These are phyloP conservation scores for Backusella parvicylindrica DNA, from an alignment of 192 early-diverging fungal species.

Conservation along the genomic window DNA sequence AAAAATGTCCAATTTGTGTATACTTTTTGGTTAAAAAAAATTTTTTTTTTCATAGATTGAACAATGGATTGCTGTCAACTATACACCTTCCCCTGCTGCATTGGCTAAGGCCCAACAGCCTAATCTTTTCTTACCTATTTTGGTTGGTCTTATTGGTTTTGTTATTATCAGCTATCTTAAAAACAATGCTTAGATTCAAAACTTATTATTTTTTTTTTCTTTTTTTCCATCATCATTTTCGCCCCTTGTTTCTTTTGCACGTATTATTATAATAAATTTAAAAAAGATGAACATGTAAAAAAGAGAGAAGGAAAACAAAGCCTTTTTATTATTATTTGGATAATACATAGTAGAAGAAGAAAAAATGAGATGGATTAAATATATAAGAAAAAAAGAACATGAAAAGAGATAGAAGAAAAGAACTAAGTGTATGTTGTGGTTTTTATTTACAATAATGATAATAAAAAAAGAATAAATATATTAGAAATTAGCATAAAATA, in stretches of 20 bases:
- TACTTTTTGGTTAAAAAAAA: no score
- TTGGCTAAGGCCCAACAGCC: background rate
- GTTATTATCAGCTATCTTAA: background rate
- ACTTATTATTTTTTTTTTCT: background rate
- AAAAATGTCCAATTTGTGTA: no score
- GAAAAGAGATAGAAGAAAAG: background rate
- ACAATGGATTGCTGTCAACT: slow-evolving; percentile 32
- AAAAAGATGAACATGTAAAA: background rate
- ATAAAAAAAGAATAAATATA: background rate
- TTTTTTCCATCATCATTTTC: background rate
- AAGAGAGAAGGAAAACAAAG: background rate
- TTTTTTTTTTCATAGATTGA: slow-evolving; percentile 25
- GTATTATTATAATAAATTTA: background rate
- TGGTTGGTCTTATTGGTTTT: slow-evolving; percentile 4
- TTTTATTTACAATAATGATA: slow-evolving; percentile 2
- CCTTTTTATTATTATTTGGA: background rate
- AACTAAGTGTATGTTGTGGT: background rate
- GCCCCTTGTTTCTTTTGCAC: background rate
- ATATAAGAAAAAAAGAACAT: background rate
- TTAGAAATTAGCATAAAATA: slow-evolving; percentile 11
- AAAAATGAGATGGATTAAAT: background rate
- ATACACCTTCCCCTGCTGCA: slow-evolving; percentile 5
- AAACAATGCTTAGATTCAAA: background rate
- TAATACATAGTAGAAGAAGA: background rate
- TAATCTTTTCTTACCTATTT: background rate